Base-by-base conservation (phyloP, 2,329 filamentous ascomycete species). In the Coleophoma eucalyptorum region DNA sequence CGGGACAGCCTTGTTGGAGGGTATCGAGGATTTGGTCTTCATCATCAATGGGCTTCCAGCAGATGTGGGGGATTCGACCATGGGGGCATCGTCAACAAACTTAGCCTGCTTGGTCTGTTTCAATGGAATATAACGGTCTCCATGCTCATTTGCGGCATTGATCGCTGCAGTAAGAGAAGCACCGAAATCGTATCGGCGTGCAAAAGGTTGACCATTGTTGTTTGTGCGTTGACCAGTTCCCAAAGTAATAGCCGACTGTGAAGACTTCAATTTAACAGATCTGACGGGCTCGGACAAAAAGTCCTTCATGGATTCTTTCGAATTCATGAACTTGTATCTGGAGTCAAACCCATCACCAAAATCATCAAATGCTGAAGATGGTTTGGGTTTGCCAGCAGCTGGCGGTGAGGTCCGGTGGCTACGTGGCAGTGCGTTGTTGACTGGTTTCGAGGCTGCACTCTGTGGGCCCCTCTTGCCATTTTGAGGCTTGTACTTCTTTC, bases 171-270 rank as follows among this genome's bases (percentile, higher is more conserved):
- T 86, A 31, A 97, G 78, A 0, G 94, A 97, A n/a, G 90, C 90
- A 54, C 89, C 86, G 68, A 99, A 97, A 72, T 97, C 93, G 67
- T 99, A 99, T 49, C 94, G 87, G 69, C 92, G 92, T 43, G 90
- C 89, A 67, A 97, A 97, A 16, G 86, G 88, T 61, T 89, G 84
- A 21, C 84, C 83, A 57, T 80, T 83, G 1, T 81, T 79, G 2
- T 79, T 71, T 20, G 82, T 65, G 33, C 74, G 56, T 43, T 61
- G 58, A 41, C 64, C 67, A 62, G 75, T 69, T 60, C 79, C 64
- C 18, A 84, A 64, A 58, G 79, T 82, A 56, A 58, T 72, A 71
- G 77, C 72, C 15, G 89, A 87, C 65, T 83, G 82, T 52, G 81
- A 79, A 37, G 77, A 78, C 75, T 90, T 91, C 51, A 94, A 77